Conservation (phyloP, 2,329 filamentous ascomycete genomes). For the Ophiostoma perfectum region DNA sequence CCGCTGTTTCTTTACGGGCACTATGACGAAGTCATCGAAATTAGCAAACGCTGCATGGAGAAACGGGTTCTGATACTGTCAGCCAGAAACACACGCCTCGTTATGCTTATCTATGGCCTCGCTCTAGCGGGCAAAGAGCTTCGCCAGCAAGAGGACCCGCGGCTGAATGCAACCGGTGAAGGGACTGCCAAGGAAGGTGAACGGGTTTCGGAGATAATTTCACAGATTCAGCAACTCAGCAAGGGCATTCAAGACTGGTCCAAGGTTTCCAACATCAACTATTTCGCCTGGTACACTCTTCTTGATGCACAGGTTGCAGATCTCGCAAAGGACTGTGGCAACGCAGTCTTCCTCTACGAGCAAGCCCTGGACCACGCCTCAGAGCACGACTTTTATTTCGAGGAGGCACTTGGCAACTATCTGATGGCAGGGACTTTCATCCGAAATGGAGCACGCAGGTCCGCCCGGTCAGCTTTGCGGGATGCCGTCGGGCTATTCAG, state of each 20-base stretch:
- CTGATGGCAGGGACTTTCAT: slow-evolving; percentile 68
- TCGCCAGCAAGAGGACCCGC: slow-evolving; percentile 45
- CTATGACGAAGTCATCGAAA: slow-evolving; percentile 53
- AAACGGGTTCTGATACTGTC: slow-evolving; percentile 52
- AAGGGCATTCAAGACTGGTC: slow-evolving; percentile 61
- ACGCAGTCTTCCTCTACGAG: slow-evolving; percentile 61
- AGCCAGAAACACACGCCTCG: slow-evolving; percentile 51
- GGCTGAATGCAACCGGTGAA: slow-evolving; percentile 29
- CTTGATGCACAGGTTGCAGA: slow-evolving; percentile 66
- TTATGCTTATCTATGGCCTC: slow-evolving; percentile 57
- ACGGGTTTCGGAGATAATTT: slow-evolving; percentile 43
- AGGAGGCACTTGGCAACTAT: slow-evolving; percentile 69
- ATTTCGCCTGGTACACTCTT: slow-evolving; percentile 61
- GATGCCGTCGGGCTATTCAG: slow-evolving; percentile 65
- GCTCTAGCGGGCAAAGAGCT: slow-evolving; percentile 50
- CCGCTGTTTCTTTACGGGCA: slow-evolving; percentile 59
- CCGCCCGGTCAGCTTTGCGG: slow-evolving; percentile 62
- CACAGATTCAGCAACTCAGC: slow-evolving; percentile 50
- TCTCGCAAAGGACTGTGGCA: slow-evolving; percentile 50
- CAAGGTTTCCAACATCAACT: slow-evolving; percentile 62
- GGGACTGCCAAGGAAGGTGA: slow-evolving; percentile 26
- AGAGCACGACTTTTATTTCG: slow-evolving; percentile 60
- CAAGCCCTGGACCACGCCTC: slow-evolving; percentile 66
- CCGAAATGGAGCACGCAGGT: slow-evolving; percentile 58
- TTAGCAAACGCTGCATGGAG: slow-evolving; percentile 48